Evolutionary conservation across 176 grass and related monocot genomes (phyloP).

Genomic region (Eragrostis nindensis): DNA sequence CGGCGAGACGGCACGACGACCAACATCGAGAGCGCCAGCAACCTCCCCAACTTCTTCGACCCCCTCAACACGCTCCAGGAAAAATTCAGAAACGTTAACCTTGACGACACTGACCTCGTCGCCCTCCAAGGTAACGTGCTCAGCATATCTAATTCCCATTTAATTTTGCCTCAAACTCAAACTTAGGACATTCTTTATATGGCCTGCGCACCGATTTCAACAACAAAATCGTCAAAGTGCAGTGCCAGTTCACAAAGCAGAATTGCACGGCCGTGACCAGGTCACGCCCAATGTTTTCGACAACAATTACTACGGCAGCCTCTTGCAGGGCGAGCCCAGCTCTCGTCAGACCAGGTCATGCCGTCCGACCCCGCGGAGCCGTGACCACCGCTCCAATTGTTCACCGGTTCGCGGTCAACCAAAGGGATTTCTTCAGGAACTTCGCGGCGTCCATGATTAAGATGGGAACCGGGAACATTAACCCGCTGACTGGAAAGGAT

Average conservation of each 20-base stretch:
- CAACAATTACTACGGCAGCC: slow-evolving; percentile 58
- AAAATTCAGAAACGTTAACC: no score
- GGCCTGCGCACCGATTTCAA: background rate
- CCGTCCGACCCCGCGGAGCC: background rate
- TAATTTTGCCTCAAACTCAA: background rate
- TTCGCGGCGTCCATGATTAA: slow-evolving; percentile 65
- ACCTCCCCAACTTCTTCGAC: no score
- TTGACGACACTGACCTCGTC: no score
- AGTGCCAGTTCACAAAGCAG: slow-evolving; percentile 30
- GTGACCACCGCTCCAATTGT: slow-evolving; percentile 34
- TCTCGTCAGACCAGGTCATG: slow-evolving; percentile 56
- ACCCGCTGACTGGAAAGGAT: slow-evolving; percentile 35
- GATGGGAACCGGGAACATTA: slow-evolving; percentile 71
- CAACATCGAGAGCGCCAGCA: no score
- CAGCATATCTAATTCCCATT: background rate
- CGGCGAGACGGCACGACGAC: no score
- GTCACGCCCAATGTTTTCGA: slow-evolving; percentile 51
- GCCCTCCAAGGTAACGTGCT: no score
- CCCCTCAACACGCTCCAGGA: no score
- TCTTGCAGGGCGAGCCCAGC: slow-evolving; percentile 36
- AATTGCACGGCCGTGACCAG: slow-evolving; percentile 44
- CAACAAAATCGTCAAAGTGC: slow-evolving; percentile 33
- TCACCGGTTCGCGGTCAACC: slow-evolving; percentile 28
- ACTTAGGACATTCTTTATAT: no score
- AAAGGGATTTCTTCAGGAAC: slow-evolving; percentile 50